Conservation (phyloP, 179 eudicot species). For the Monotropa hypopitys region DNA sequence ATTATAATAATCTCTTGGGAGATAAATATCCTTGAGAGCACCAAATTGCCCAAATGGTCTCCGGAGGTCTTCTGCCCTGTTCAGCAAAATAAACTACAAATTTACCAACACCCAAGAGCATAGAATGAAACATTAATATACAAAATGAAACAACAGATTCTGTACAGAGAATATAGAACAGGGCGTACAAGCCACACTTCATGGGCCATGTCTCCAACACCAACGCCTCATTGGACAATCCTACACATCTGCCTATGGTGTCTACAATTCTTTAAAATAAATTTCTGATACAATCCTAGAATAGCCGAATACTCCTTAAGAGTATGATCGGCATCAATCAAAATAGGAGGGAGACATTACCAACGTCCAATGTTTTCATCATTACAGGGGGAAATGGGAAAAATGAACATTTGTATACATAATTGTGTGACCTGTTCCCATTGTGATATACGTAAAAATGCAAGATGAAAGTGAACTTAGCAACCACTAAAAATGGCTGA, state of each 20-base stretch:
- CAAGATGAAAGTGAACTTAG: no score
- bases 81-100: neutral
- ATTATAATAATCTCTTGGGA: conserved; percentile 89
- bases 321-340: neutral
- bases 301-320: neutral
- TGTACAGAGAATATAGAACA: neutral
- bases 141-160: neutral
- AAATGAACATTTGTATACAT: no score
- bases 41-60: conserved; percentile 92
- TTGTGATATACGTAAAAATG: no score
- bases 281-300: neutral
- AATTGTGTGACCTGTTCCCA: no score
- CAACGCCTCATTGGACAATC: neutral
- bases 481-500: no score
- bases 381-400: neutral
- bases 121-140: neutral
- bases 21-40: conserved; percentile 72
- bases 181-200: neutral
- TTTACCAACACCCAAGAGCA: neutral
- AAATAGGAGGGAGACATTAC: neutral
- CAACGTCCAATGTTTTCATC: neutral
- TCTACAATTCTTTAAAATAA: neutral
- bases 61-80: conserved; percentile 90
- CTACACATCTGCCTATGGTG: neutral
- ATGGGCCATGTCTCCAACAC: neutral